Evolutionary conservation across 192 early-diverging fungal genomes (phyloP), one percentile per base, ranked within the genome.

Genomic region (Entomortierella chlamydospora): DNA sequence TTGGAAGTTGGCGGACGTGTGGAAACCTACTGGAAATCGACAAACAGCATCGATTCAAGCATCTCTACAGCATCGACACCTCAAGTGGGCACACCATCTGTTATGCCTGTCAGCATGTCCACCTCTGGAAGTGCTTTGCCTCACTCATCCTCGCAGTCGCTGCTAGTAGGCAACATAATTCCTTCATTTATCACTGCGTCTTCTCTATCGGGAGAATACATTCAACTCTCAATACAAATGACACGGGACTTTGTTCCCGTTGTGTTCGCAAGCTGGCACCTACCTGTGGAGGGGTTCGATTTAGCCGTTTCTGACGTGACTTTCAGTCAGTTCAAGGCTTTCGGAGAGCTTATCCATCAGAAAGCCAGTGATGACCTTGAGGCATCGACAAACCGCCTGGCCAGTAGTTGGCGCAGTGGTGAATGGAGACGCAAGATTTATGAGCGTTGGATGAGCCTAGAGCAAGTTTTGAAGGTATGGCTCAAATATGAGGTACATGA

Each of bases 21-120:
- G 23, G 96, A 97, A 73, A 99, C 98, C 0, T 99, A 99, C 82
- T 99, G 98, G 98, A 99, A 98, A 86, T 93, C 95, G 7, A 97
- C 96, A 12, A 93, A 94, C 70, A 91, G 95, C 22, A 72, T 90
- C 18, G 64, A 74, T 13, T 82, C 87, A 3, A 70, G 54, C 42
- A 63, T 73, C n/a, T 73, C 82, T 17, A 34, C 81, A 12, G 55
- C 69, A 9, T 57, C 81, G 0, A 72, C 81, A 30, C 57, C 81
- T 15, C 54, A 82, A 0, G 68, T 68, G 6, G 47, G 61, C n/a
- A 62, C 67, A 1, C 73, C 64, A 7, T 60, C 68, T 22, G 66
- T 68, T 0, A 68, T 77, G 59, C 72, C 83, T n/a, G 78, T 70
- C 25, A 82, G 65, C 37, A 71, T 61, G n/a, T 72, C 79, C 25